Percentiles rank a stretch among this genome's conserved stretches.
Conservation (phyloP, 2,329 filamentous ascomycete genomes). For the Aspergillus sojae region DNA sequence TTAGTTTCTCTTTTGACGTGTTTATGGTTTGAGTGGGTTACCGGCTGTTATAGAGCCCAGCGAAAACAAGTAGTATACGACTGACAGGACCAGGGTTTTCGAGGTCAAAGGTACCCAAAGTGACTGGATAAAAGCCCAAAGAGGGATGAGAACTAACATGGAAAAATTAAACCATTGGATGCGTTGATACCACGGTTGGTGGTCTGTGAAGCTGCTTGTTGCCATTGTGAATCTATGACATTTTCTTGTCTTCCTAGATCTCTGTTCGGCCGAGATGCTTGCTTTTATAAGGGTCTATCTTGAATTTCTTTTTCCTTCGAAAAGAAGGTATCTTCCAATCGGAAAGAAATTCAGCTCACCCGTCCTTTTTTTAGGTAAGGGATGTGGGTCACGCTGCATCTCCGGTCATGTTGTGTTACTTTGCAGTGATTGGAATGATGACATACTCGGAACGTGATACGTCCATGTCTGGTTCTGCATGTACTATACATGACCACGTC, state of each 20-base stretch:
- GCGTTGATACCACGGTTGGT: constrained; percentile 2
- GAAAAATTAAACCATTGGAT: constrained; percentile 11
- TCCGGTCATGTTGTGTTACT: background rate
- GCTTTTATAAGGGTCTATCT: background rate
- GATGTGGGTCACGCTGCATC: background rate
- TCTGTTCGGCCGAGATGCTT: background rate
- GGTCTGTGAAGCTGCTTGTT: background rate
- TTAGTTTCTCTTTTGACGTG: background rate
- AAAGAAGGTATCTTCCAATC: background rate
- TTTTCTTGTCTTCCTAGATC: background rate
- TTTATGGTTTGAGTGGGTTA: background rate
- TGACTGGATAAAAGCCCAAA: background rate
- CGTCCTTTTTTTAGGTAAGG: background rate
- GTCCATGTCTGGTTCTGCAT: background rate
- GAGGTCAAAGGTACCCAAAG: background rate
- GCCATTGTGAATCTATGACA: background rate
- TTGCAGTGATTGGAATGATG: no score
- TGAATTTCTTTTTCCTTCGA: background rate
- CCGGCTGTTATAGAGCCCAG: constrained; percentile 3
- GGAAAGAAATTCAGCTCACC: background rate
- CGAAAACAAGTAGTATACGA: constrained; percentile 8
- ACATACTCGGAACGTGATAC: background rate
- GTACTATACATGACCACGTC: background rate
- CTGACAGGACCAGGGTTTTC: constrained; percentile 2
- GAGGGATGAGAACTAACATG: constrained; percentile 8